Percentiles rank a stretch among this genome's conserved stretches.
Conservation (phyloP, 768 basidiomycete genomes). For the Mycena rebaudengoi region DNA sequence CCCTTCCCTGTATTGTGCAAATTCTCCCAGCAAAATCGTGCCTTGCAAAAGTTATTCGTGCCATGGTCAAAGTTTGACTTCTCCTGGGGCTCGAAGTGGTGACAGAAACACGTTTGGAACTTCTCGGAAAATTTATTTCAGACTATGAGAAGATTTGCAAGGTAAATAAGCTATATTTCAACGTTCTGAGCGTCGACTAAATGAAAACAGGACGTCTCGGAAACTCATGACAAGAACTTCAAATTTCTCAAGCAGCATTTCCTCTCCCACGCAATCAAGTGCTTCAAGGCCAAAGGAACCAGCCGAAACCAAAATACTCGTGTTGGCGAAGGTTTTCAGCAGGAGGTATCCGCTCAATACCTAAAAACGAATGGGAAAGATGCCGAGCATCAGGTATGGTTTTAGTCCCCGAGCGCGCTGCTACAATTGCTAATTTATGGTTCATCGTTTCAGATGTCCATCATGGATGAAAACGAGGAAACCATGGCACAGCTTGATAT, state of each 20-base stretch:
- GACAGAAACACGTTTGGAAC: neutral
- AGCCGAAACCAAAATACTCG: constrained; percentile 19
- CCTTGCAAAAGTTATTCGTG: constrained; percentile 1
- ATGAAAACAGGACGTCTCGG: neutral
- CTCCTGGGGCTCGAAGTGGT: constrained; percentile 10
- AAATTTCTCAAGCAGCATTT: constrained; percentile 18
- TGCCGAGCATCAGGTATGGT: constrained; percentile 15
- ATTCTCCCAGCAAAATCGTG: constrained; percentile 8
- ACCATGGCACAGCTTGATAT: constrained; percentile 15
- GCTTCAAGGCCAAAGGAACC: constrained; percentile 5
- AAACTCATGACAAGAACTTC: neutral
- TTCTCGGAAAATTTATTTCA: neutral
- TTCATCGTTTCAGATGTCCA: constrained; percentile 9
- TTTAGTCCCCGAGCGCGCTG: no score
- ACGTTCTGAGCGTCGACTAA: neutral
- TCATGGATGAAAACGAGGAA: constrained; percentile 20
- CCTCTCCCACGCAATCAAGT: neutral
- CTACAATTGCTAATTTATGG: no score
- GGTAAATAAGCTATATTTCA: neutral
- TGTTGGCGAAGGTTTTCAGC: constrained; percentile 21
- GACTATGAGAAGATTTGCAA: constrained; percentile 11
- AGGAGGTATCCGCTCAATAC: constrained; percentile 7
- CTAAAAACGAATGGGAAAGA: constrained; percentile 11
- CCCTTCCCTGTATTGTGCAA: constrained; percentile 13
- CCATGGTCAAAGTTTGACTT: neutral